These are phyloP conservation scores for Lactarius akahatsu DNA, from an alignment of 768 basidiomycete species.

Conservation along the genomic window DNA sequence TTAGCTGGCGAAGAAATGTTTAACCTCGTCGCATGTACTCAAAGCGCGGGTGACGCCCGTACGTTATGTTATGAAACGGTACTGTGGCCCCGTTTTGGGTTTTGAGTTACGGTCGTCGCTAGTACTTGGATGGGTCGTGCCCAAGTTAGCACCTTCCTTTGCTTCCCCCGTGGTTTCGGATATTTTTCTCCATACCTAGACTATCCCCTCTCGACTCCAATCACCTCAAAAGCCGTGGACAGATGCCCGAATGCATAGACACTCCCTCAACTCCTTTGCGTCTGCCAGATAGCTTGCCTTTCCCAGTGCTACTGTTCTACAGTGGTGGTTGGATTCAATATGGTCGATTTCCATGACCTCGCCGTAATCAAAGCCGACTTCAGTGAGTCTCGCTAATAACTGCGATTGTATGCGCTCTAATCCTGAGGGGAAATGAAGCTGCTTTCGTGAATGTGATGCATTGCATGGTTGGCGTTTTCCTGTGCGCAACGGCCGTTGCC, in stretches of 20 bases:
- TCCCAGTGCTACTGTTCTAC: background rate
- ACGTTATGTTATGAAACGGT: background rate
- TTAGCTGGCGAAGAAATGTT: background rate
- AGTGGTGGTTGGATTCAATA: background rate
- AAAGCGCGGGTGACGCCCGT: background rate
- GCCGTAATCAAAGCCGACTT: background rate
- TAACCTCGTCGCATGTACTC: background rate
- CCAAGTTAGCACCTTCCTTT: background rate
- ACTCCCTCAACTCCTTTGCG: background rate
- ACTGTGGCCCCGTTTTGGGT: background rate
- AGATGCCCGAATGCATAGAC: background rate
- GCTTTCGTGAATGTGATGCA: background rate
- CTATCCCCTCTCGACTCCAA: background rate
- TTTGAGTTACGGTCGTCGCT: background rate
- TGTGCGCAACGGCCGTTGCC: background rate
- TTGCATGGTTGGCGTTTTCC: slow-evolving; percentile 8
- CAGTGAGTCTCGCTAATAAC: background rate
- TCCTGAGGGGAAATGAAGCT: background rate
- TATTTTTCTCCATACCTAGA: background rate
- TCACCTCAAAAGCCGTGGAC: background rate
- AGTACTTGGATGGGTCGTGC: background rate
- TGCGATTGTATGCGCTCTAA: background rate
- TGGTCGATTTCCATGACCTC: slow-evolving; percentile 9
- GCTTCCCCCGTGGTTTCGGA: background rate
- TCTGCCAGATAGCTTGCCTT: background rate